Evolutionary conservation across 2,329 filamentous ascomycete species (phyloP).

Genomic region (Colletotrichum sansevieriae): DNA sequence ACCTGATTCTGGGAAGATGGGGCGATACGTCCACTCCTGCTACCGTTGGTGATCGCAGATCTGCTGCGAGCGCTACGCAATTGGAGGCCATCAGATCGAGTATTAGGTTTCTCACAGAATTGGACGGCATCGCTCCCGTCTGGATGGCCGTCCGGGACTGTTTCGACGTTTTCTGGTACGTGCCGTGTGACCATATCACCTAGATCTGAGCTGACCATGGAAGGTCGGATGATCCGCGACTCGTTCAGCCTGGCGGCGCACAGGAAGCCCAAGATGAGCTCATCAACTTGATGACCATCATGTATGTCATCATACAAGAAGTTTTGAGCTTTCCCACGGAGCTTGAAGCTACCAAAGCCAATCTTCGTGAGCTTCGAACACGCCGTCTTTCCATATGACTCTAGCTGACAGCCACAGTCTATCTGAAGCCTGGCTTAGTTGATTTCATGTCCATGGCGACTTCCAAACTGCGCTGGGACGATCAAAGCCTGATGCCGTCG

Average conservation of each 20-base stretch:
- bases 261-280: slow-evolving; percentile 71
- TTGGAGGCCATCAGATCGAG: slow-evolving; percentile 70
- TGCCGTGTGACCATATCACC: slow-evolving; percentile 20
- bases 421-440: slow-evolving; percentile 75
- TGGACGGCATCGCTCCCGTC: slow-evolving; percentile 63
- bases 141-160: slow-evolving; percentile 64
- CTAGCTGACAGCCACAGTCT: slow-evolving; percentile 55
- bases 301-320: slow-evolving; percentile 72
- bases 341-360: slow-evolving; percentile 60
- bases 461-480: slow-evolving; percentile 80
- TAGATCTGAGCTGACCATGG: slow-evolving; percentile 47
- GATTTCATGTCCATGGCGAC: slow-evolving; percentile 79
- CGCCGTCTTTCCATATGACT: background rate
- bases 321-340: slow-evolving; percentile 65
- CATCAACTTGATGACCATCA: slow-evolving; percentile 73
- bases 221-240: slow-evolving; percentile 63
- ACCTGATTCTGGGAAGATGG: slow-evolving; percentile 78
- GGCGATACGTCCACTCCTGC: slow-evolving; percentile 71
- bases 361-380: slow-evolving; percentile 61
- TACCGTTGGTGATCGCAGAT: slow-evolving; percentile 57
- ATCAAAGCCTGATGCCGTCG: slow-evolving; percentile 70
- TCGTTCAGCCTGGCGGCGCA: slow-evolving; percentile 53
- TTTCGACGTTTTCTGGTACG: slow-evolving; percentile 68
- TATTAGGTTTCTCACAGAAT: slow-evolving; percentile 63
- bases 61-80: slow-evolving; percentile 67